Evolutionary conservation across 2,329 filamentous ascomycete genomes (phyloP), one percentile per base, ranked within the genome.

Genomic region (Metarhizium humberi): DNA sequence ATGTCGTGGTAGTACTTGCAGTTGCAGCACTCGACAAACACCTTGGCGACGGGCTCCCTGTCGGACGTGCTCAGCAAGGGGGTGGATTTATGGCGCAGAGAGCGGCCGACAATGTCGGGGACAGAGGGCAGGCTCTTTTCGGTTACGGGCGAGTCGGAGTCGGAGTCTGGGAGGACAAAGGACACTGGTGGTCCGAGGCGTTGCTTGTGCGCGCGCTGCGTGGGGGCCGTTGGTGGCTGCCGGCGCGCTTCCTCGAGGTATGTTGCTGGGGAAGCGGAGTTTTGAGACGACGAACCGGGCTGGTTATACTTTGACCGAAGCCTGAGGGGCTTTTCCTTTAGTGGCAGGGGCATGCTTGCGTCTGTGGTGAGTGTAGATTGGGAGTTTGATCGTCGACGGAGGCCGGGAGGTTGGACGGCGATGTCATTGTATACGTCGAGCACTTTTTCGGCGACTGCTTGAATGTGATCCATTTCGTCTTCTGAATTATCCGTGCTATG

Each of bases 1-100:
- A 86, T 80, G 65, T 86, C 83, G 61, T 85, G 82, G 65, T 81
- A 84, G 68, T 80, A 84, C 55, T 77, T 78, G 74, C 83, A 86
- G 55, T 71, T 73, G 69, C 83, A 86, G 67, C 83, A 86, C 63
- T 85, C 77, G 13, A 86, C 82, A 34, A 86, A 78, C 73, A 85
- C 79, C 70, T 85, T 86, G 38, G 79, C 79, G 13, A 84, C 66
- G 1, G 77, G 75, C 11, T 77, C 73, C 60, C 62, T 60, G 1
- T 59, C 59, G n/a, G 32, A 14, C 30, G 49, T 50, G 10, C 48
- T 52, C 10, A 60, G 56, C 13, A 51, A 51, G 2, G 58, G 53
- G 3, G 54, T 55, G 16, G 54, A 51, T 16, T 51, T 47, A 45
- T 55, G 55, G 7, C 62, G 58, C 11, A 42, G n/a, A 32, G 51